Evolutionary conservation across 1,284 basidiomycete species (phyloP).

Genomic region (Cutaneotrichosporon cutaneum): DNA sequence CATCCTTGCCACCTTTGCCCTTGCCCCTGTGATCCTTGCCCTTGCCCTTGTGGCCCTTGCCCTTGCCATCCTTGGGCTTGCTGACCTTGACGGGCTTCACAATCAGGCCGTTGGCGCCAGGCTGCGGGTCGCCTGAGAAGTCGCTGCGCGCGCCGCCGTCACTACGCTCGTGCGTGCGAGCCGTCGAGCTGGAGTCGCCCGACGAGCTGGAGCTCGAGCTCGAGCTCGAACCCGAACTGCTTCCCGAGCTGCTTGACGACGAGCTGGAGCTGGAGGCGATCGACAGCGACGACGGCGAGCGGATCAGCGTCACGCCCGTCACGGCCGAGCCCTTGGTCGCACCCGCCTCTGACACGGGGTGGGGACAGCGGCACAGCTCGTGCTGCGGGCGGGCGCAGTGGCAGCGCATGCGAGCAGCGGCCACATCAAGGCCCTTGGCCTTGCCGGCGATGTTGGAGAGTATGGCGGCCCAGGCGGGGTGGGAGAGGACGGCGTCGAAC

Average conservation of each 20-base stretch:
- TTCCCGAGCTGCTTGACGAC: no score
- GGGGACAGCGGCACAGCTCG: conserved; percentile 4
- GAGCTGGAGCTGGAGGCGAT: neutral
- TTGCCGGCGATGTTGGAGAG: conserved; percentile 1
- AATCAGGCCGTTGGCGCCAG: neutral
- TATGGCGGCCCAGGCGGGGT: neutral
- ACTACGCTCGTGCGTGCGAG: neutral
- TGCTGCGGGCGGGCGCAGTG: neutral
- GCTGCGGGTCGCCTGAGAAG: neutral
- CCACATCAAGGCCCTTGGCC: neutral
- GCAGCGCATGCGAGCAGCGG: neutral
- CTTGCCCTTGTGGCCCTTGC: neutral
- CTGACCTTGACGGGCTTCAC: neutral
- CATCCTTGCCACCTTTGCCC: neutral
- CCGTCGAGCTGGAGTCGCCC: neutral
- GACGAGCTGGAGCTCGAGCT: neutral
- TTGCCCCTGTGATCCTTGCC: neutral
- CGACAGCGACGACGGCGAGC: neutral
- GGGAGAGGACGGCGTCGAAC: neutral
- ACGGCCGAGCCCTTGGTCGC: neutral
- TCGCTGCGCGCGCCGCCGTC: neutral
- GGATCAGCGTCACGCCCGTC: neutral
- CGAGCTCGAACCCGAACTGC: neutral
- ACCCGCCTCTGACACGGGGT: neutral
- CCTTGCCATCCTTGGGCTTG: no score